phyloP scores from a whole-genome alignment of 1,284 basidiomycete genomes.

The Irpex lacteus region DNA sequence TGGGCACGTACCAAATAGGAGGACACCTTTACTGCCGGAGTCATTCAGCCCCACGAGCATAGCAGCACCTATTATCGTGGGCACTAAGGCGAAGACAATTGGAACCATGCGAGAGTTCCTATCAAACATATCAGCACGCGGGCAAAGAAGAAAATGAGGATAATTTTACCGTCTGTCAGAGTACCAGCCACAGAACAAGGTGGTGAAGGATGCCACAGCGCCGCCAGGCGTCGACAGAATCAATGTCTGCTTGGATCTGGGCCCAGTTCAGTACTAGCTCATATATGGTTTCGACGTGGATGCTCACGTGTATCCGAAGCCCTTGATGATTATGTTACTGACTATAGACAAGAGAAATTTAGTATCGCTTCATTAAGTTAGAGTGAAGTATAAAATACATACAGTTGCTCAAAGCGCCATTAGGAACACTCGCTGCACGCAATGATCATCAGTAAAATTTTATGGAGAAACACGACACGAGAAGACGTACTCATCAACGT shows the following conservation, averaged over 20 bases:
- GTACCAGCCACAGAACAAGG: conserved; percentile 58
- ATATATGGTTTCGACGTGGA: background rate
- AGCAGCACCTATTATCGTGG: conserved; percentile 55
- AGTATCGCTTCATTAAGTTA: background rate
- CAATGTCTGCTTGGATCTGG: conserved; percentile 57
- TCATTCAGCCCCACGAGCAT: conserved; percentile 58
- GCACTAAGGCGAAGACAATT: conserved; percentile 57
- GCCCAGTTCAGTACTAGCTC: background rate
- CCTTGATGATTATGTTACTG: conserved; percentile 60
- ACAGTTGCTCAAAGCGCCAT: conserved; percentile 66
- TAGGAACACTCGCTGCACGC: conserved; percentile 55
- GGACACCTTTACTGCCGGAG: conserved; percentile 46
- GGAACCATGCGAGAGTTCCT: conserved; percentile 64
- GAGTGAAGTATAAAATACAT: conserved; percentile 21
- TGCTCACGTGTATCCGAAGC: conserved; percentile 66
- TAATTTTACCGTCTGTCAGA: conserved; percentile 56
- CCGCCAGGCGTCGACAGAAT: conserved; percentile 64
- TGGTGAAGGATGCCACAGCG: conserved; percentile 43
- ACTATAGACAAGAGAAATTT: conserved; percentile 31
- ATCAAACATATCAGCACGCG: background rate
- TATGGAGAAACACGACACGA: background rate
- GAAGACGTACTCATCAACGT: conserved; percentile 51
- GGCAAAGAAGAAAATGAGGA: background rate
- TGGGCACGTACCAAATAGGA: conserved; percentile 51
- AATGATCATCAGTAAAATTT: background rate